Conservation (phyloP, 805 yeast genomes). For the Ogataea henricii region DNA sequence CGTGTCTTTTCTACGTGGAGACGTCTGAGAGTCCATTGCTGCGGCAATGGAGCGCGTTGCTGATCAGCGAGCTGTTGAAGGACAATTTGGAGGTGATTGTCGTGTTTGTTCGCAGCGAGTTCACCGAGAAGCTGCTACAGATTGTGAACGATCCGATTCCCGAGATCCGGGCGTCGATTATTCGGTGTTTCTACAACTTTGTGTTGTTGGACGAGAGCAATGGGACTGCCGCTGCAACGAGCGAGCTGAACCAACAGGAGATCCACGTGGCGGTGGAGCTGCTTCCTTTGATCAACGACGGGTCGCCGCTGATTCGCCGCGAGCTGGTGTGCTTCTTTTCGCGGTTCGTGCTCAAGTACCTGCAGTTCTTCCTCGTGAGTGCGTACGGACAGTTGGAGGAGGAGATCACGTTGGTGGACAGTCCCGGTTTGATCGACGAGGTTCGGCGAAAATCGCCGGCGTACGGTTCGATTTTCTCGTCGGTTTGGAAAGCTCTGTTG, state of each 20-base stretch:
- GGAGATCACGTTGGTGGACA: constrained; percentile 67
- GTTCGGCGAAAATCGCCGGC: constrained; percentile 73
- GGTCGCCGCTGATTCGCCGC: constrained; percentile 83
- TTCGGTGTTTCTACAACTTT: constrained; percentile 71
- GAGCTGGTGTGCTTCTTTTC: constrained; percentile 81
- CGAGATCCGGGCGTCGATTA: constrained; percentile 85
- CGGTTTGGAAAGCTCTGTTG: constrained; percentile 84
- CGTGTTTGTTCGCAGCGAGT: constrained; percentile 66
- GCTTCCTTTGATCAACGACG: constrained; percentile 74
- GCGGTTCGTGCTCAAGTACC: constrained; percentile 67
- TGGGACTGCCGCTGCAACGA: constrained; percentile 11
- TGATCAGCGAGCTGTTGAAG: constrained; percentile 76
- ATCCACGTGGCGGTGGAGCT: constrained; percentile 68
- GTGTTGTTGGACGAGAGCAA: constrained; percentile 44
- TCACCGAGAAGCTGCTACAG: constrained; percentile 54
- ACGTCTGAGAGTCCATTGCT: constrained; percentile 80
- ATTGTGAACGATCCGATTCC: constrained; percentile 88
- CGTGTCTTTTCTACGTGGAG: constrained; percentile 64
- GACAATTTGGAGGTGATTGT: constrained; percentile 73
- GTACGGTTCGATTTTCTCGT: constrained; percentile 81
- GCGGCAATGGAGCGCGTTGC: constrained; percentile 88
- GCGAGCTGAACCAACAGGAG: constrained; percentile 66
- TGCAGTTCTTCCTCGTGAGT: constrained; percentile 76
- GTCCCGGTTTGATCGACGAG: constrained; percentile 61
- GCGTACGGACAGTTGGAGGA: constrained; percentile 85